These are phyloP conservation scores for Achaetomiella virescens DNA, from an alignment of 495 filamentous ascomycete species.

Conservation along the genomic window DNA sequence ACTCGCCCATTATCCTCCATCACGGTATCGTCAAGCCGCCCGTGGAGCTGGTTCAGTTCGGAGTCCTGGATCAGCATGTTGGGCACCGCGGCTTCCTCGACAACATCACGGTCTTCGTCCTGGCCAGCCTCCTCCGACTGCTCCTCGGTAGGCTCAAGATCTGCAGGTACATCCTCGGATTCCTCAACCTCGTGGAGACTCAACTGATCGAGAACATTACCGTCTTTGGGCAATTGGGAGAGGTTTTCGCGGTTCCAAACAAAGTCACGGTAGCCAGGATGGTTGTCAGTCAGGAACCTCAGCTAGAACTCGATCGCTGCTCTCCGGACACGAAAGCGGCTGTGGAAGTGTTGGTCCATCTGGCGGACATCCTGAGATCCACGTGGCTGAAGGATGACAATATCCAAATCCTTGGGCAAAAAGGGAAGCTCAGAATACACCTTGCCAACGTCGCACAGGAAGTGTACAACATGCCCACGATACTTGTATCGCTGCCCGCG, in stretches of 20 bases:
- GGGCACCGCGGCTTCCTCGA: background rate
- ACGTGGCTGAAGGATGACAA: background rate
- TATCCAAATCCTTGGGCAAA: background rate
- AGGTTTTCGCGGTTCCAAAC: background rate
- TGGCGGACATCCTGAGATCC: background rate
- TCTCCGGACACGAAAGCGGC: background rate
- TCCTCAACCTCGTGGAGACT: background rate
- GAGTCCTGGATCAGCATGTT: slow-evolving; percentile 3
- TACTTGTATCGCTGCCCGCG: background rate
- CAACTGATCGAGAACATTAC: background rate
- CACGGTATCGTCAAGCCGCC: background rate
- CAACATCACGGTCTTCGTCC: background rate
- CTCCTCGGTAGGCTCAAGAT: background rate
- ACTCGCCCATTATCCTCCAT: background rate
- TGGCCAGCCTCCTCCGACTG: too few species aligned
- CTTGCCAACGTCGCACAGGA: slow-evolving; percentile 1
- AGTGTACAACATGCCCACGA: slow-evolving; percentile 2
- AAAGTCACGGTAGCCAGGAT: background rate
- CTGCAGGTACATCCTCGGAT: background rate
- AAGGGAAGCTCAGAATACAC: background rate
- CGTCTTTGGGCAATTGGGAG: background rate
- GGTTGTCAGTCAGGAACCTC: background rate
- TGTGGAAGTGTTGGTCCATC: background rate
- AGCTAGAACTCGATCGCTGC: background rate
- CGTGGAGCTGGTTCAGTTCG: background rate